Conservation (phyloP, 306 rosid genomes). For the Prosopis cineraria region DNA sequence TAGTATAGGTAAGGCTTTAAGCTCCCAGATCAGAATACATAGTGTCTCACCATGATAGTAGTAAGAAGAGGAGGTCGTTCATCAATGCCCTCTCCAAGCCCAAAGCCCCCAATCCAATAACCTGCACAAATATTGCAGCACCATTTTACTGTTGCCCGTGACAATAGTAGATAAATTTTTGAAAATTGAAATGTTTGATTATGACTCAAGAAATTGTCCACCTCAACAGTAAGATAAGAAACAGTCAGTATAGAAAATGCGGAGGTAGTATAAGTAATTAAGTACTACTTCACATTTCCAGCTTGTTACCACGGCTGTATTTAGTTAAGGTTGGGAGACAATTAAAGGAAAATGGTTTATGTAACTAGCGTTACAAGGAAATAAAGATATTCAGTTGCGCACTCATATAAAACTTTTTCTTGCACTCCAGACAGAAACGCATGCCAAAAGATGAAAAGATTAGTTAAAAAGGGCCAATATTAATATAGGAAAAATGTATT, state of each 20-base stretch:
- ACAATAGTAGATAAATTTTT: not conserved
- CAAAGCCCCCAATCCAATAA: slow-evolving; percentile 95
- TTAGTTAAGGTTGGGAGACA: not conserved
- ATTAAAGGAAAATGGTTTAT: not conserved
- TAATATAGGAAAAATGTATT: not conserved
- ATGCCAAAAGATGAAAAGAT: not conserved
- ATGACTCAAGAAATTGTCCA: not conserved
- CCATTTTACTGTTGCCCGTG: slow-evolving; percentile 5
- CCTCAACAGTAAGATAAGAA: not conserved
- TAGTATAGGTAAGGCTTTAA: not conserved
- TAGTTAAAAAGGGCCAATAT: not conserved
- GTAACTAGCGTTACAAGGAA: not conserved
- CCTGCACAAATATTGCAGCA: slow-evolving; percentile 52
- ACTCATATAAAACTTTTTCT: not conserved
- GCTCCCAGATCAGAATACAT: not conserved
- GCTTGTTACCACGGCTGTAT: not conserved
- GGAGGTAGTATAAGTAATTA: not conserved
- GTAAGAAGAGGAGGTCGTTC: slow-evolving; percentile 79
- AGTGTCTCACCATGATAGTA: slow-evolving; percentile 61
- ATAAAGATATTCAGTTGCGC: not conserved
- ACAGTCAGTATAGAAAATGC: not conserved
- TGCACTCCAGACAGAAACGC: not conserved
- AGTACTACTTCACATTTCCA: not conserved
- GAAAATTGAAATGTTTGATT: not conserved
- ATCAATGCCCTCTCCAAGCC: slow-evolving; percentile 86